Evolutionary conservation across 176 grass and related monocot species (phyloP).

Genomic region (Tillandsia leiboldiana): DNA sequence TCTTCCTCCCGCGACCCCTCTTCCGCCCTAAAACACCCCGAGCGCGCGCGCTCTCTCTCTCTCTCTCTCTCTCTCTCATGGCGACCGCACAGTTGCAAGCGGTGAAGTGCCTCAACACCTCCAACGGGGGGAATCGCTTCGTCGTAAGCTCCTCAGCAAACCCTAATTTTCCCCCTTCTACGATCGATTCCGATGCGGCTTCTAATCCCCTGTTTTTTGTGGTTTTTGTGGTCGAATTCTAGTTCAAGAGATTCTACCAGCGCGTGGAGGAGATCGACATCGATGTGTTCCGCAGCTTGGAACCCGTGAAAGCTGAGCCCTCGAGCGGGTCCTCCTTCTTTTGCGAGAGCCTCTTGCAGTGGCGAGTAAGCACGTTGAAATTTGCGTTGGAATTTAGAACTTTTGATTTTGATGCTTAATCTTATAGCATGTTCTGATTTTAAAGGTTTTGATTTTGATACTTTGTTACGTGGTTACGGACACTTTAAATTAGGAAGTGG

Average conservation of each 20-base stretch:
- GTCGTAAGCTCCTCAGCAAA: slow-evolving; percentile 31
- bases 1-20: background rate
- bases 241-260: slow-evolving; percentile 91
- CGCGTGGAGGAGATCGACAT: slow-evolving; percentile 79
- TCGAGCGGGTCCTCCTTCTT: slow-evolving; percentile 78
- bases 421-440: background rate
- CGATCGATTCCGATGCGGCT: background rate
- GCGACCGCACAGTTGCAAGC: slow-evolving; percentile 38
- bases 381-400: background rate
- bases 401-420: background rate
- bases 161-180: background rate
- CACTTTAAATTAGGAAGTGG: no score
- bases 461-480: no score
- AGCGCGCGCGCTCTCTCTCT: background rate
- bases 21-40: background rate
- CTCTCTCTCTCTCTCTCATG: slow-evolving; percentile 28
- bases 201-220: slow-evolving; percentile 8
- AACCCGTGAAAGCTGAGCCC: slow-evolving; percentile 52
- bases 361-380: slow-evolving; percentile 40
- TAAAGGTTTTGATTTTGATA: no score
- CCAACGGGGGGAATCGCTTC: slow-evolving; percentile 57
- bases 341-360: slow-evolving; percentile 54
- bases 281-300: slow-evolving; percentile 69
- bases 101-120: slow-evolving; percentile 85
- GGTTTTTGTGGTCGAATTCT: slow-evolving; percentile 3